Conservation (phyloP, 1,139 yeast species). For the Petasospora rhodanensis region DNA sequence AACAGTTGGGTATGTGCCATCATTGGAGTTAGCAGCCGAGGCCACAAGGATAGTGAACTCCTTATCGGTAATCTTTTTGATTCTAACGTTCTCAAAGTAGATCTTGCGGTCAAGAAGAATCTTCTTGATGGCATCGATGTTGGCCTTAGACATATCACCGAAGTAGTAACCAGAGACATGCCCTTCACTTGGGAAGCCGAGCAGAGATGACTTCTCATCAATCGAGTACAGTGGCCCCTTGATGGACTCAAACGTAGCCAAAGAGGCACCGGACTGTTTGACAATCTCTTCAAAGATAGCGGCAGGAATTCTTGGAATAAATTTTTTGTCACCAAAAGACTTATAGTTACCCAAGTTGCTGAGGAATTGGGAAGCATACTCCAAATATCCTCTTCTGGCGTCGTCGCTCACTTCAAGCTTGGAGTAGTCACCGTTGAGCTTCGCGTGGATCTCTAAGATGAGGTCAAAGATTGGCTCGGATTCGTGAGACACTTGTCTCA, state of each 20-base stretch:
- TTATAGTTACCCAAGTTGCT: conserved; percentile 82
- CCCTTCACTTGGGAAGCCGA: conserved; percentile 78
- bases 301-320: conserved; percentile 56
- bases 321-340: conserved; percentile 85
- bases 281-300: conserved; percentile 47
- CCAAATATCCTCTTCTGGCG: conserved; percentile 50
- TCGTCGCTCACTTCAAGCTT: conserved; percentile 33
- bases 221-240: conserved; percentile 49
- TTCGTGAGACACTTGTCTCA: conserved; percentile 82
- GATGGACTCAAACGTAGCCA: conserved; percentile 40
- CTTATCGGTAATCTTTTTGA: conserved; percentile 43
- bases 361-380: conserved; percentile 76
- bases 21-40: conserved; percentile 44
- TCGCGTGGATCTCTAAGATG: conserved; percentile 51
- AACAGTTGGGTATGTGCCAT: conserved; percentile 36
- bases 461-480: conserved; percentile 71
- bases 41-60: conserved; percentile 59
- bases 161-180: conserved; percentile 72
- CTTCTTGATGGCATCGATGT: conserved; percentile 61
- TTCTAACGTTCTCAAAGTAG: conserved; percentile 81
- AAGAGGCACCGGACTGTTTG: conserved; percentile 29
- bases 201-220: conserved; percentile 41
- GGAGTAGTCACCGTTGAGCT: conserved; percentile 50
- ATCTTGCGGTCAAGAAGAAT: conserved; percentile 58
- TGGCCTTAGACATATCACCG: conserved; percentile 46